phyloP scores from a whole-genome alignment of 345 rosid genomes.

The Brassica juncea region DNA sequence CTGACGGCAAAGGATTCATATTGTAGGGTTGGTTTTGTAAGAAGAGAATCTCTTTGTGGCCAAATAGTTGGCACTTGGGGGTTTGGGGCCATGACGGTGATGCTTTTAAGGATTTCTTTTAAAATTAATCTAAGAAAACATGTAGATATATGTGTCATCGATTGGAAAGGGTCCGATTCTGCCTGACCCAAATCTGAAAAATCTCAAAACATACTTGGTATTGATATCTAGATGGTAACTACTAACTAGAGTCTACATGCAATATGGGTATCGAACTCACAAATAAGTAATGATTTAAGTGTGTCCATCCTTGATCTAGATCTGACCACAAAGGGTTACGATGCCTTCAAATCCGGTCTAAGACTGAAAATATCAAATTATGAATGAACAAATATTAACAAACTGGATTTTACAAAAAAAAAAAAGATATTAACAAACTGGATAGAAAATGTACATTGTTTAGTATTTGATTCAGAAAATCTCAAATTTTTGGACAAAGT shows the following conservation, averaged over 20 bases:
- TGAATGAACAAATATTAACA: background rate
- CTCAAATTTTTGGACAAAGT: background rate
- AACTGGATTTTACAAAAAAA: no score
- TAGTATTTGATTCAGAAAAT: background rate
- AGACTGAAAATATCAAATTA: background rate
- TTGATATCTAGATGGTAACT: background rate
- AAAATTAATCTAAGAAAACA: background rate
- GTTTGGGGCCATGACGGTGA: background rate
- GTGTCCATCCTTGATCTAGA: background rate
- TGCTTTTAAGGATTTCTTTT: background rate
- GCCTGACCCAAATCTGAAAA: background rate
- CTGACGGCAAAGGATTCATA: slow-evolving; percentile 24
- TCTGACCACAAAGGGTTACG: background rate
- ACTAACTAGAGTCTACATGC: background rate
- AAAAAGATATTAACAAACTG: background rate
- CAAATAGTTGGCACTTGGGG: slow-evolving; percentile 20
- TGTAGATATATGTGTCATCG: background rate
- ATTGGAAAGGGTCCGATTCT: background rate
- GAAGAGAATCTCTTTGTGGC: slow-evolving; percentile 9
- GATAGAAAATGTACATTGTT: background rate
- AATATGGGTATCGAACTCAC: background rate
- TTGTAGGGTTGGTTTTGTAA: background rate
- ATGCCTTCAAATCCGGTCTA: background rate
- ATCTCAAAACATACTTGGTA: background rate
- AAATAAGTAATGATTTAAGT: background rate